phyloP scores from a whole-genome alignment of 495 filamentous ascomycete genomes.

The Trichoderma virens region DNA sequence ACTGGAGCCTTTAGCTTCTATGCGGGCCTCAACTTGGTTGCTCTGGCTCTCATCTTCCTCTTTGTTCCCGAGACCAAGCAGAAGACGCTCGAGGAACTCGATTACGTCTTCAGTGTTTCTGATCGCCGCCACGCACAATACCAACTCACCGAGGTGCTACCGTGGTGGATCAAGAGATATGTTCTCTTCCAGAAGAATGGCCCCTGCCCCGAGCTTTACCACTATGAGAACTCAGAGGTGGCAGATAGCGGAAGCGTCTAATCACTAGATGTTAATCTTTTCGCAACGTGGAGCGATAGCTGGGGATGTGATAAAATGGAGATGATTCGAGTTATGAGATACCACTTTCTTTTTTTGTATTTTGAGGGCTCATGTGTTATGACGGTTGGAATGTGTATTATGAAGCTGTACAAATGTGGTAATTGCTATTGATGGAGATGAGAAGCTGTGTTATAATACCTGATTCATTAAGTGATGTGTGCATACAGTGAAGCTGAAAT shows the following conservation, averaged over 20 bases:
- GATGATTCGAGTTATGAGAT: background rate
- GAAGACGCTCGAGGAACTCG: constrained; percentile 60
- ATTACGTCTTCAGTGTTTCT: constrained; percentile 49
- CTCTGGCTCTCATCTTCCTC: constrained; percentile 63
- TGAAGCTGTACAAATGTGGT: background rate
- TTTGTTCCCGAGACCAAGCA: constrained; percentile 77
- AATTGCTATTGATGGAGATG: background rate
- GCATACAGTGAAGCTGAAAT: too few relatives aligned
- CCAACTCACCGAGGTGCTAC: constrained; percentile 37
- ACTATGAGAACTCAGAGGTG: background rate
- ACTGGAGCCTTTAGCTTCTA: constrained; percentile 49
- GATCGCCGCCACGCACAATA: constrained; percentile 41
- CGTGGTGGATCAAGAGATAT: constrained; percentile 47
- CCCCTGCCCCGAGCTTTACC: background rate
- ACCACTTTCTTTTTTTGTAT: background rate
- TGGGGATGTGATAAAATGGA: too few relatives aligned
- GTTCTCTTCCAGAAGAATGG: constrained; percentile 36
- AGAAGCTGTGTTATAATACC: too few relatives aligned
- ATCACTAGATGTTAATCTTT: background rate
- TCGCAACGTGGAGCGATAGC: background rate
- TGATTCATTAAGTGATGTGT: too few relatives aligned
- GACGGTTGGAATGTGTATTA: background rate
- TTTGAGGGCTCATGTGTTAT: background rate
- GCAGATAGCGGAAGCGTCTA: background rate
- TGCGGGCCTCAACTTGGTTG: constrained; percentile 60